A percentile compares a stretch with the other conserved stretches of the same genome.
These are phyloP conservation scores for Chlamydomonas sp. DNA, from an alignment of 139 green algal genomes.

Conservation along the genomic window DNA sequence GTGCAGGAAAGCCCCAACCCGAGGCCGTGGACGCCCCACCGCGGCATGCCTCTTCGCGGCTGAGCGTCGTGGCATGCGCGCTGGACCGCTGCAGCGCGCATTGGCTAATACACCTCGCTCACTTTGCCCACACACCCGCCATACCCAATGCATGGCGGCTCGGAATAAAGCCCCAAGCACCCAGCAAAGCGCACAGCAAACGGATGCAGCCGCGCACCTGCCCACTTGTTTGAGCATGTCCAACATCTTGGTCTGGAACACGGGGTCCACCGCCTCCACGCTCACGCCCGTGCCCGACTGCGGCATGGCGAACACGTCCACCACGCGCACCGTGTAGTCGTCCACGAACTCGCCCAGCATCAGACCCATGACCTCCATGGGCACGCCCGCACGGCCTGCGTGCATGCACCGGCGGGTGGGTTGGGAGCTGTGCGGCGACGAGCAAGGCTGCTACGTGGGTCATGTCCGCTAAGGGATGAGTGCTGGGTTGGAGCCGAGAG, in stretches of 20 bases:
- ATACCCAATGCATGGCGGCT: too few relatives aligned
- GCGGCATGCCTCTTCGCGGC: too few relatives aligned
- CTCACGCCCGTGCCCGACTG: constrained; percentile 97
- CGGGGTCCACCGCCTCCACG: constrained; percentile 98
- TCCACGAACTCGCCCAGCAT: constrained; percentile 99
- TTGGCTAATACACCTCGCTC: not conserved
- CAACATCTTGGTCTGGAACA: constrained; percentile 99
- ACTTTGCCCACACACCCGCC: not conserved
- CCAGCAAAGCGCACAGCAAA: too few relatives aligned
- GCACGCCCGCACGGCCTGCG: constrained; percentile 94
- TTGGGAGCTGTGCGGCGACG: too few relatives aligned
- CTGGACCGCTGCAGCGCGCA: not conserved
- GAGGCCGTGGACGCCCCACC: too few relatives aligned
- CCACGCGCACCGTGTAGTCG: constrained; percentile 98
- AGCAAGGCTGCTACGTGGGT: too few relatives aligned
- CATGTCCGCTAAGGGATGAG: too few relatives aligned
- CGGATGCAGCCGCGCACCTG: constrained; percentile 54
- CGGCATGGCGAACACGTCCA: constrained; percentile 99
- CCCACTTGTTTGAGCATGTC: constrained; percentile 99
- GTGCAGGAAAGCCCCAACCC: too few relatives aligned
- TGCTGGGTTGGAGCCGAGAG: too few relatives aligned
- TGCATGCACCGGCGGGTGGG: not conserved
- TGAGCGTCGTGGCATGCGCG: not conserved
- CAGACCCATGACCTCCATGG: constrained; percentile 99
- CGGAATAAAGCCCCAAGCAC: too few relatives aligned